Percentiles rank a stretch among this genome's conserved stretches.
Evolutionary conservation across 2,329 filamentous ascomycete genomes (phyloP).

Genomic region (Aureobasidium sp.): DNA sequence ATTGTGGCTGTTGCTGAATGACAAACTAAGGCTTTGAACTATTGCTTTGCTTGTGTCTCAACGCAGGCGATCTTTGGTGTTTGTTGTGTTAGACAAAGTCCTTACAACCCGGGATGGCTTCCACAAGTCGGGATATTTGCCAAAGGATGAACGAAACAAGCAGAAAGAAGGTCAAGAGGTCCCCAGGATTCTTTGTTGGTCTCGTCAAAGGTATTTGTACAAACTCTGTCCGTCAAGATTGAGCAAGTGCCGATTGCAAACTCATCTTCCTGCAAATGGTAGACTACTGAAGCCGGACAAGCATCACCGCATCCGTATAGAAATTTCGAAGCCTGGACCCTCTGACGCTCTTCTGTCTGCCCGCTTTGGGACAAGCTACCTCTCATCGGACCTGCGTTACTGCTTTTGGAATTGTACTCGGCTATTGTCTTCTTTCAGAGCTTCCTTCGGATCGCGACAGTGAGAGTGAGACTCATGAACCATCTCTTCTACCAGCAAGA

Average conservation of each 20-base stretch:
- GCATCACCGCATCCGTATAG: conserved; percentile 16
- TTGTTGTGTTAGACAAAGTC: conserved; percentile 13
- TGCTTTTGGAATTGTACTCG: background rate
- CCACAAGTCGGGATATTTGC: background rate
- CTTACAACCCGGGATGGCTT: conserved; percentile 6
- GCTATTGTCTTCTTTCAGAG: background rate
- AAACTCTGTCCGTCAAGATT: background rate
- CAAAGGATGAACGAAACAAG: conserved; percentile 9
- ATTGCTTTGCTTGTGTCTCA: conserved; percentile 13
- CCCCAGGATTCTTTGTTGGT: conserved; percentile 15
- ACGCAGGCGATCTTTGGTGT: conserved; percentile 8
- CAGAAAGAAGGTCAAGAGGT: background rate
- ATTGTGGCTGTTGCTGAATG: conserved; percentile 8
- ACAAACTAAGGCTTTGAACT: background rate
- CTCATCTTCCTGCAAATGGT: conserved; percentile 9
- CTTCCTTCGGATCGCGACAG: background rate
- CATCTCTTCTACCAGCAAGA: background rate
- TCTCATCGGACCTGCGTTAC: background rate
- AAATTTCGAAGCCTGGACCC: conserved; percentile 6
- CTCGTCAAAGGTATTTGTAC: conserved; percentile 16
- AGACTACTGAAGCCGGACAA: conserved; percentile 17
- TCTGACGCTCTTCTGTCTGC: background rate
- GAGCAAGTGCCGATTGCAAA: conserved; percentile 14
- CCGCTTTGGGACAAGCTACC: conserved; percentile 7
- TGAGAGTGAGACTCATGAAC: background rate